These are phyloP conservation scores for Lanmaoa rubissima DNA, from an alignment of 768 basidiomycete genomes.

Conservation along the genomic window DNA sequence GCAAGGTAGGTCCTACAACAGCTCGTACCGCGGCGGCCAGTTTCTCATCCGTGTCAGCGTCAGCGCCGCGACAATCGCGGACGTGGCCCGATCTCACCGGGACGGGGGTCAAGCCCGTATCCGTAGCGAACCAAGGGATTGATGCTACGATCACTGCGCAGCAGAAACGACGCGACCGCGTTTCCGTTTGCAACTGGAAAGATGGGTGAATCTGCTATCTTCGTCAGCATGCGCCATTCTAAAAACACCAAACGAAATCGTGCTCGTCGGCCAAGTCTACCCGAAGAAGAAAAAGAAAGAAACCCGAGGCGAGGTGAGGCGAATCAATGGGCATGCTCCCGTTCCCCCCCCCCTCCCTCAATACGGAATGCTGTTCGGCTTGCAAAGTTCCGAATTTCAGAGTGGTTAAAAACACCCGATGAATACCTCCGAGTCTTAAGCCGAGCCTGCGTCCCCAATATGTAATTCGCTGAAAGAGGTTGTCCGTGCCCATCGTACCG, in stretches of 20 bases:
- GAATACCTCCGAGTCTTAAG: background rate
- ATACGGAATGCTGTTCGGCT: too few species aligned
- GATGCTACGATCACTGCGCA: background rate
- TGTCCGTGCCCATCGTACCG: background rate
- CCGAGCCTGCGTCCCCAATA: background rate
- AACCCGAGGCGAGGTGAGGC: background rate
- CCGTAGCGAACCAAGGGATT: background rate
- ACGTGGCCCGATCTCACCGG: background rate
- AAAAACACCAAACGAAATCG: background rate
- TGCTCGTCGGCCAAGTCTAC: background rate
- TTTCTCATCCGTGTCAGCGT: background rate
- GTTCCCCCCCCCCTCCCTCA: background rate
- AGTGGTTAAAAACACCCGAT: background rate
- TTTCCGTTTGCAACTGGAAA: background rate
- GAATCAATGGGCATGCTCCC: background rate
- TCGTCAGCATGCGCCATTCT: background rate
- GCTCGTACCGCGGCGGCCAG: background rate
- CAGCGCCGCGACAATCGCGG: background rate
- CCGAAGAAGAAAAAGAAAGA: background rate
- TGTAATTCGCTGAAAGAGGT: background rate
- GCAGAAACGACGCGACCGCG: background rate
- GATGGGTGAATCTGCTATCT: background rate
- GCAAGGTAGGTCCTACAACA: background rate
- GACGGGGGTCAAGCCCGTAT: background rate
- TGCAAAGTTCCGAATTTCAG: background rate